phyloP scores from a whole-genome alignment of 1,139 yeast species.

The Meyerozyma smithsonii region DNA sequence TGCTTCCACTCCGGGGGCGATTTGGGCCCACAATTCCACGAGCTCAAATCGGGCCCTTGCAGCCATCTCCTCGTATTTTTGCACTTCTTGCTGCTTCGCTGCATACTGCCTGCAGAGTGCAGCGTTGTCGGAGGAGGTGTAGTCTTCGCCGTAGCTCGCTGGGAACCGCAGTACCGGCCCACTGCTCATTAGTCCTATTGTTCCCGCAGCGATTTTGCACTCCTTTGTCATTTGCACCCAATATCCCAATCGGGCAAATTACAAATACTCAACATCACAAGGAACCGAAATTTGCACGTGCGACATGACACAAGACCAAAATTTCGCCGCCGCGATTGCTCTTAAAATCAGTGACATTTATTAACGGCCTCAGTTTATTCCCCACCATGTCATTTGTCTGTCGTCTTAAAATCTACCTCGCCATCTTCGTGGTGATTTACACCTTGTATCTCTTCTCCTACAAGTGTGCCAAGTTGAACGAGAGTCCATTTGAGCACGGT shows the following conservation, averaged over 20 bases:
- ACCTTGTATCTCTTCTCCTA: conserved; percentile 35
- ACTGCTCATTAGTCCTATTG: no score
- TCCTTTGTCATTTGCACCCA: not conserved
- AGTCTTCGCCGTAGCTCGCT: not conserved
- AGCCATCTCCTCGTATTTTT: not conserved
- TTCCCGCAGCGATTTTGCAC: no score
- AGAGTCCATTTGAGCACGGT: conserved; percentile 26
- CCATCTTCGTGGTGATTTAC: conserved; percentile 30
- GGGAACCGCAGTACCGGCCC: no score
- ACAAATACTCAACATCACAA: not conserved
- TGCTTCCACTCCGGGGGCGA: not conserved
- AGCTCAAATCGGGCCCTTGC: not conserved
- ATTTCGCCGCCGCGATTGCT: conserved; percentile 3
- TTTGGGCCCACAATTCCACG: not conserved
- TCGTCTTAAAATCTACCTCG: conserved; percentile 22
- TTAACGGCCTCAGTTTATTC: no score
- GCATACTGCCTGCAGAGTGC: not conserved
- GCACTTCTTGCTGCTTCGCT: not conserved
- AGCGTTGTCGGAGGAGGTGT: not conserved
- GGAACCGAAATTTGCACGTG: not conserved
- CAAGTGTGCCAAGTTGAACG: conserved; percentile 36
- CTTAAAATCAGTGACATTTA: not conserved
- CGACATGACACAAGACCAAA: not conserved
- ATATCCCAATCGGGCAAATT: conserved; percentile 1
- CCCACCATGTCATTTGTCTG: not conserved